Conservation (phyloP, 1,139 yeast genomes). For the Komagataea norvegica region DNA sequence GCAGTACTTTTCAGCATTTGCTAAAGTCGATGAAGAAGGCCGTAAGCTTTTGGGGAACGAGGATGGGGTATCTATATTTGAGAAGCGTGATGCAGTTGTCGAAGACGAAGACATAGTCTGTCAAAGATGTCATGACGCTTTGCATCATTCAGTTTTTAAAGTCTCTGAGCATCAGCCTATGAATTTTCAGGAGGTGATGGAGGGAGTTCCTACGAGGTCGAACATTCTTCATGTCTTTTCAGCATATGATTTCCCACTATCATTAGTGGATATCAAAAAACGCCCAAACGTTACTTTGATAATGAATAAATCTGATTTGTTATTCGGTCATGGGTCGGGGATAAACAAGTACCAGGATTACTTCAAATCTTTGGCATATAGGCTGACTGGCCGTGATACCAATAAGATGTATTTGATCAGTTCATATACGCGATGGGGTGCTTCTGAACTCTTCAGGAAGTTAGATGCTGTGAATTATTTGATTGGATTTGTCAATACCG, state of each 20-base stretch:
- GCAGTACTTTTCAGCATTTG: slow-evolving; percentile 20
- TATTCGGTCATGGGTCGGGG: slow-evolving; percentile 36
- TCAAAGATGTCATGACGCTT: slow-evolving; percentile 51
- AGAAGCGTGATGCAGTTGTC: not conserved
- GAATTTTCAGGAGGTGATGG: slow-evolving; percentile 36
- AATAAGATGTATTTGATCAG: slow-evolving; percentile 16
- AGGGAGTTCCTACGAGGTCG: slow-evolving; percentile 43
- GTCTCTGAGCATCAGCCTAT: slow-evolving; percentile 35
- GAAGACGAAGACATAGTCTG: slow-evolving; percentile 32
- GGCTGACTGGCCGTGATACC: slow-evolving; percentile 16
- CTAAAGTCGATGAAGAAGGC: slow-evolving; percentile 23
- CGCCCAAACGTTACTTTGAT: slow-evolving; percentile 43
- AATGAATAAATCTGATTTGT: slow-evolving; percentile 55
- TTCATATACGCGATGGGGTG: slow-evolving; percentile 24
- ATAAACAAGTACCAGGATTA: slow-evolving; percentile 40
- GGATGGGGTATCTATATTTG: slow-evolving; percentile 1
- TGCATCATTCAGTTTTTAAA: slow-evolving; percentile 38
- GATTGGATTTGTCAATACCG: slow-evolving; percentile 71
- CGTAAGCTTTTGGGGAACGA: slow-evolving; percentile 13
- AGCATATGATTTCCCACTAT: slow-evolving; percentile 67
- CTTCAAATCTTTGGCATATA: slow-evolving; percentile 35
- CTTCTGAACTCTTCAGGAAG: slow-evolving; percentile 11
- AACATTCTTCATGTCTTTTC: slow-evolving; percentile 58
- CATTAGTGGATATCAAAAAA: slow-evolving; percentile 37
- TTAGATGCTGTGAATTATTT: slow-evolving; percentile 46